phyloP scores from a whole-genome alignment of 1,139 yeast genomes.

The Pneumocystis sp. region DNA sequence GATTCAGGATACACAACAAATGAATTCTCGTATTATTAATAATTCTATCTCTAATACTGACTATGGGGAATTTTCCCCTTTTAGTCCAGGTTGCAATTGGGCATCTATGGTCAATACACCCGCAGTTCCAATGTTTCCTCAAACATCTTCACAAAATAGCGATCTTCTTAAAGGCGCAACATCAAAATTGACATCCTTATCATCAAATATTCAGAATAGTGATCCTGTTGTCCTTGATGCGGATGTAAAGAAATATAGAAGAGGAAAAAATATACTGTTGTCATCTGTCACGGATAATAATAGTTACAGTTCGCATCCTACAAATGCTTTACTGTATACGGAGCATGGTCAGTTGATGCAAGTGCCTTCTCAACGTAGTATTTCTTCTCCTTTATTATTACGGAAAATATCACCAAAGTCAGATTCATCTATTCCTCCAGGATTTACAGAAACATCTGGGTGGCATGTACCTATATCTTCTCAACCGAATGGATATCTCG shows the following conservation, averaged over 20 bases:
- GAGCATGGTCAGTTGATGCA: constrained; percentile 13
- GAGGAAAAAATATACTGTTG: constrained; percentile 16
- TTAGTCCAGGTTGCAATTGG: constrained; percentile 14
- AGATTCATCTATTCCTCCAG: neutral
- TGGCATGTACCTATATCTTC: neutral
- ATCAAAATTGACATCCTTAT: constrained; percentile 27
- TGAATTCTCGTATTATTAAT: constrained; percentile 3
- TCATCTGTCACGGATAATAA: constrained; percentile 5
- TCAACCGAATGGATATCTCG: constrained; percentile 1
- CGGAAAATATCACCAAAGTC: neutral
- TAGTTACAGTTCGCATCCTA: constrained; percentile 2
- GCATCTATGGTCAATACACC: constrained; percentile 17
- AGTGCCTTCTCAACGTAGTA: constrained; percentile 5
- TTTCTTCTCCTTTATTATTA: constrained; percentile 3
- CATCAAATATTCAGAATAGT: constrained; percentile 18
- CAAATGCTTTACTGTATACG: constrained; percentile 11
- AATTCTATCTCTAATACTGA: neutral
- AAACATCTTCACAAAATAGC: neutral
- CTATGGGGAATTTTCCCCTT: constrained; percentile 10
- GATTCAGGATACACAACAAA: constrained; percentile 1
- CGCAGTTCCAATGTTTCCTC: constrained; percentile 8
- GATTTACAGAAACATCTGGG: neutral
- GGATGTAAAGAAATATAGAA: constrained; percentile 21
- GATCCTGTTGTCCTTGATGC: constrained; percentile 17
- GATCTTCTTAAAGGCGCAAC: constrained; percentile 20